Conservation (phyloP, 2,329 filamentous ascomycete species). For the Ceratocystis cacaofunesta region DNA sequence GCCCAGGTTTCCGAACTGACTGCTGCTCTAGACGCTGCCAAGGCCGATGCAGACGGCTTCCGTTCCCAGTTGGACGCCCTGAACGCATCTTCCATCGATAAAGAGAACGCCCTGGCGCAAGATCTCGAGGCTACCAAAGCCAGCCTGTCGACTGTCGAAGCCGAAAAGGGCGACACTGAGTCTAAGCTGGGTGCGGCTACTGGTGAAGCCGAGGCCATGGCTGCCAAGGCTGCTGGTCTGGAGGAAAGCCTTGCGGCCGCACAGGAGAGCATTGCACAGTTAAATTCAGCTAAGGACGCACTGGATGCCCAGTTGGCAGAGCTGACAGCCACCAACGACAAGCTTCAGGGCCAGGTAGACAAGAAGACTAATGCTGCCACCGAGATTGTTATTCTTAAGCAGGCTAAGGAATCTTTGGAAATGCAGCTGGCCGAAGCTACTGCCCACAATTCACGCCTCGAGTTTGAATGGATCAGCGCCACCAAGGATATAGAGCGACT, state of each 20-base stretch:
- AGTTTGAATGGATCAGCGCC: conserved; percentile 13
- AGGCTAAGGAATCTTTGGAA: conserved; percentile 12
- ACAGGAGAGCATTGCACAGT: conserved; percentile 6
- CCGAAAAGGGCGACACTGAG: conserved; percentile 8
- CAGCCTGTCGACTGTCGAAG: conserved; percentile 1
- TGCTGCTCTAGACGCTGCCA: not conserved
- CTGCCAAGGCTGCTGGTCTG: conserved; percentile 7
- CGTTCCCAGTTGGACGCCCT: conserved; percentile 9
- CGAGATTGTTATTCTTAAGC: conserved; percentile 8
- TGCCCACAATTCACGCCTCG: not conserved
- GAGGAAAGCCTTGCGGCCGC: conserved; percentile 7
- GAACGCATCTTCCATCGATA: not conserved
- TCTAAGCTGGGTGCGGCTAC: conserved; percentile 4
- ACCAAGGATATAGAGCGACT: conserved; percentile 5
- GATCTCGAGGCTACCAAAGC: conserved; percentile 7
- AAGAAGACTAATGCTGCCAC: conserved; percentile 9
- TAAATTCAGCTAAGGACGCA: conserved; percentile 8
- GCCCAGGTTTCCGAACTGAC: conserved; percentile 10
- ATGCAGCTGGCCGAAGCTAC: conserved; percentile 1
- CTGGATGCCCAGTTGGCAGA: conserved; percentile 3
- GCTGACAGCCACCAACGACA: not conserved
- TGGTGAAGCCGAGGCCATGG: conserved; percentile 6
- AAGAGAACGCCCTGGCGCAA: conserved; percentile 1
- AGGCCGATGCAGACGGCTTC: conserved; percentile 9
- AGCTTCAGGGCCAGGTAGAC: conserved; percentile 4